Evolutionary conservation across 257 asterid genomes (phyloP), one percentile per base, ranked within the genome.

Genomic region (Marsdenia floribunda): DNA sequence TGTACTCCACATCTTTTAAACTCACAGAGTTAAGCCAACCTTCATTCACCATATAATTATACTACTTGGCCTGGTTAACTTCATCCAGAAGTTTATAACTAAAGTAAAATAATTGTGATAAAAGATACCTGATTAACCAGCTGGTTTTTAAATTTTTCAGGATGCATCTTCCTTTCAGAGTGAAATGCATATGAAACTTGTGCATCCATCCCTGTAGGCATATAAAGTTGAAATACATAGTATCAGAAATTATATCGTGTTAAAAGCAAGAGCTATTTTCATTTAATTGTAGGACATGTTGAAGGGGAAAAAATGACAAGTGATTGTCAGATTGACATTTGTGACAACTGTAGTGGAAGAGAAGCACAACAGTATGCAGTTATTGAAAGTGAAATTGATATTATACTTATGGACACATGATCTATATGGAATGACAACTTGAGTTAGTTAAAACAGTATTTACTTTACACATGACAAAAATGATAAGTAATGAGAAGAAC

Each of bases 161-260:
- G 98, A 79, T 93, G 86, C 55, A 85, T 82, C 82, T 90, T 91
- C 76, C 98, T 87, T 75, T 93, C 94, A 8, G 96, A 81, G 86
- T 93, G 98, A 81, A 93, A 93, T 50, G 96, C 97, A 71, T 91
- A 91, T 38, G 98, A 93, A 72, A 90, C 96, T 82, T 93, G 97
- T 6, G 97, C 98, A 80, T 93, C 98, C 98, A 93, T 91, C 59
- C 98, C 98, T 93, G 87, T 40, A 77, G 76, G 59, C 53, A 53
- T 55, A 63, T 4, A 26, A 44, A 46, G 65, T 65, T 29, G 50
- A 66, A 19, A 37, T 5, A 33, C 35, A 33, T 15, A 42, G 70
- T 70, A 73, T 58, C 49, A 80, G 46, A 50, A 54, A 35, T 3
- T 37, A 61, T 35, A 74, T 75, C 8, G 66, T 53, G 29, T 5